Evolutionary conservation across 116 monocot genomes (phyloP).

Genomic region (Phalaenopsis hybrid): DNA sequence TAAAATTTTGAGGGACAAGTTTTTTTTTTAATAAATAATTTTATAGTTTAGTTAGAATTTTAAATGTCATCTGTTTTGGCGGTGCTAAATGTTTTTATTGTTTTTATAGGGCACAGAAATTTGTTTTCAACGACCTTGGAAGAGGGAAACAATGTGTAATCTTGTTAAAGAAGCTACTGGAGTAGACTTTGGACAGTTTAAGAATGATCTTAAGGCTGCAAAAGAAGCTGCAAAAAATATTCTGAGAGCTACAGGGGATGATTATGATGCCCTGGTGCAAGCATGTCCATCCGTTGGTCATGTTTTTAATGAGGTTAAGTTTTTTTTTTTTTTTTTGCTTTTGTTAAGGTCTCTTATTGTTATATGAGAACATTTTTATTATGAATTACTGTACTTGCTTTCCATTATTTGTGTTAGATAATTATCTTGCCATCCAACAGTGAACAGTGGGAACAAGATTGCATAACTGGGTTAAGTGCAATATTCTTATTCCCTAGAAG

Average conservation of each 20-base stretch:
- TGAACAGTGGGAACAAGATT: background rate
- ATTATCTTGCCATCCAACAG: background rate
- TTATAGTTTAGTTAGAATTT: background rate
- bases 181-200: conserved; percentile 56
- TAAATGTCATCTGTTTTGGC: background rate
- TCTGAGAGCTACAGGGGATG: conserved; percentile 27
- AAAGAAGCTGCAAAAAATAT: conserved; percentile 43
- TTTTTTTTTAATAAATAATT: background rate
- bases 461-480: background rate
- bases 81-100: background rate
- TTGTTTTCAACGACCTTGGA: conserved; percentile 77
- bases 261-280: conserved; percentile 29
- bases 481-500: background rate
- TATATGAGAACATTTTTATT: background rate
- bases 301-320: conserved; percentile 75
- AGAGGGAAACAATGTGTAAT: conserved; percentile 89
- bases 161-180: conserved; percentile 89
- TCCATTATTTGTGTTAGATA: background rate
- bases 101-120: conserved; percentile 67
- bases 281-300: conserved; percentile 74
- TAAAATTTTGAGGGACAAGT: background rate
- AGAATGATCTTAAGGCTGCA: conserved; percentile 58
- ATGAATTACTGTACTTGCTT: background rate
- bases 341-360: background rate
- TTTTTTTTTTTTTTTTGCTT: background rate